Evolutionary conservation across 495 filamentous ascomycete genomes (phyloP).

Genomic region (Cercophora samala): DNA sequence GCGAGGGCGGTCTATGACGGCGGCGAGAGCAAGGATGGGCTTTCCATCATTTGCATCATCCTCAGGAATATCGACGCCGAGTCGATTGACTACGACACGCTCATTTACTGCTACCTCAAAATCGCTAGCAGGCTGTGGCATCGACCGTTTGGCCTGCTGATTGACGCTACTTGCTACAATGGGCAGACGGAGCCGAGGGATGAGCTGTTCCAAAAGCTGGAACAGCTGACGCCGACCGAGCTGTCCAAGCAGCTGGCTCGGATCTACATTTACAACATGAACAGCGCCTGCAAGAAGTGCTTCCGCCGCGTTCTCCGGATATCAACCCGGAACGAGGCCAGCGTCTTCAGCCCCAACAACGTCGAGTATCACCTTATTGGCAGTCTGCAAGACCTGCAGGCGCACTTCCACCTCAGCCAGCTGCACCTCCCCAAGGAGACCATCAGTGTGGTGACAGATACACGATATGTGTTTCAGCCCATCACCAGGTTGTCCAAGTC

Average conservation of each 20-base stretch:
- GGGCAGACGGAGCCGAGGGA: conserved; percentile 59
- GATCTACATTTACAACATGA: conserved; percentile 68
- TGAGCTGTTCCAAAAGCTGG: conserved; percentile 54
- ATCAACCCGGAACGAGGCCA: conserved; percentile 52
- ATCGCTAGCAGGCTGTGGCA: conserved; percentile 66
- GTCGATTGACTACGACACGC: conserved; percentile 56
- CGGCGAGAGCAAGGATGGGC: conserved; percentile 64
- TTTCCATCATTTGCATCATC: conserved; percentile 64
- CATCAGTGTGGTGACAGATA: conserved; percentile 60
- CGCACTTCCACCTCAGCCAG: conserved; percentile 61
- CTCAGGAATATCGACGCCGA: conserved; percentile 60
- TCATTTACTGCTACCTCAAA: conserved; percentile 64
- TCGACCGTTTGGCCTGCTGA: conserved; percentile 59
- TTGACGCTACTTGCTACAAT: conserved; percentile 64
- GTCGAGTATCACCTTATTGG: conserved; percentile 61
- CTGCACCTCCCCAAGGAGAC: conserved; percentile 65
- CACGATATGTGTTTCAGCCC: conserved; percentile 60
- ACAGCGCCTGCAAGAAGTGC: conserved; percentile 60
- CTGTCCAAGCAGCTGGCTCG: conserved; percentile 52
- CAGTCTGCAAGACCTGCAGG: conserved; percentile 57
- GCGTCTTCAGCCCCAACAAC: conserved; percentile 56
- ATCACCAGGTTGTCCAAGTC: conserved; percentile 61
- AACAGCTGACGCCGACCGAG: conserved; percentile 57
- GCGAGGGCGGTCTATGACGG: conserved; percentile 64
- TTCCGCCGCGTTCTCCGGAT: conserved; percentile 56